Percentiles rank a stretch among this genome's conserved stretches.
phyloP scores from a whole-genome alignment of 805 yeast species.

The Candida maesae region DNA sequence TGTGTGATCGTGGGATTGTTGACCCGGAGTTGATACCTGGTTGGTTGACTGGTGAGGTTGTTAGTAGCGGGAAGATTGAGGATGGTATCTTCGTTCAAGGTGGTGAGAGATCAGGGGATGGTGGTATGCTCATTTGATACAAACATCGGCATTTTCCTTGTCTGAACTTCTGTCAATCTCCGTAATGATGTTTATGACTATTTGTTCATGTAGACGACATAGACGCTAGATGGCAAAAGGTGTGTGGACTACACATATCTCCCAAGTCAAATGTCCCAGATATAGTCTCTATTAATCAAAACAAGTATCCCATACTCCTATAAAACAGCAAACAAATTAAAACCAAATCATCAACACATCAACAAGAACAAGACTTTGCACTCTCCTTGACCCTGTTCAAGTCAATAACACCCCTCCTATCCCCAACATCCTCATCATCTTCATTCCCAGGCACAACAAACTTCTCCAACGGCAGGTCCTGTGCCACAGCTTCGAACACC shows the following conservation, averaged over 20 bases:
- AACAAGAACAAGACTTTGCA: slow-evolving; percentile 8
- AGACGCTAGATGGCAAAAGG: too few species aligned
- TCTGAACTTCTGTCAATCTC: too few species aligned
- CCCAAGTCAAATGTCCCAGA: background rate
- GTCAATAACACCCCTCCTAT: slow-evolving; percentile 29
- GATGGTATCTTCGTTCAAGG: slow-evolving; percentile 30
- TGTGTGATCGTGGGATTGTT: slow-evolving; percentile 46
- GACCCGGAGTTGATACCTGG: slow-evolving; percentile 60
- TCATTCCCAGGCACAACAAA: slow-evolving; percentile 5
- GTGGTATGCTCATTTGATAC: background rate
- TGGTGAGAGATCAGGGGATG: background rate
- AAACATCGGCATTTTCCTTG: too few species aligned
- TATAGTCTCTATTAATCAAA: too few species aligned
- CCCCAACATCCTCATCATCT: slow-evolving; percentile 9
- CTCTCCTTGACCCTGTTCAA: slow-evolving; percentile 23
- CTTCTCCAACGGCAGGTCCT: slow-evolving; percentile 40
- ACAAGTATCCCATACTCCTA: too few species aligned
- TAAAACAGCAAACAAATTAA: too few species aligned
- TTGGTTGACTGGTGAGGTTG: slow-evolving; percentile 79
- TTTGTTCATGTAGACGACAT: too few species aligned
- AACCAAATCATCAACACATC: too few species aligned
- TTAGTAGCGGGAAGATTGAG: slow-evolving; percentile 44
- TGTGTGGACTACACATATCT: background rate
- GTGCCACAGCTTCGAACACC: slow-evolving; percentile 40
- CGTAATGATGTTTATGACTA: too few species aligned